Evolutionary conservation across 2,329 filamentous ascomycete species (phyloP), one percentile per base, ranked within the genome.

Genomic region (Clonostachys byssicola): DNA sequence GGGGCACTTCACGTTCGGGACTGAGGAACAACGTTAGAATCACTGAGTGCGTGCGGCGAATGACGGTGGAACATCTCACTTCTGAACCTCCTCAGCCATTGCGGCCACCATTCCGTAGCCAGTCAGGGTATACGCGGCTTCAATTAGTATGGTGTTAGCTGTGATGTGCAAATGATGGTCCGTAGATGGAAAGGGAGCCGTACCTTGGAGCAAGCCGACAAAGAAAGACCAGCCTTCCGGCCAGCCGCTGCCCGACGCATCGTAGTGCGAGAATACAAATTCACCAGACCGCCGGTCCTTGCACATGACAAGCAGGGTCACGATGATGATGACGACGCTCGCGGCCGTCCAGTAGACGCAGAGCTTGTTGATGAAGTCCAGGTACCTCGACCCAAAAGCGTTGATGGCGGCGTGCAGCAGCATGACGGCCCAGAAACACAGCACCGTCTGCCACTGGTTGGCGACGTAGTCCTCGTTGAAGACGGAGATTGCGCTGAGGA

Each of bases 291-390:
- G 83, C 57, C 80, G 88, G 53, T 80, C 69, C 1, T 83, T 81
- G 0, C 84, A 74, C 60, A 82, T 86, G 20, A 79, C 73, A 41
- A 91, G 71, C 2, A 89, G 67, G 0, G 85, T 87, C 52, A 89
- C 85, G 46, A 77, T 83, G 52, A 91, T 88, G 47, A 89, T 72
- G 40, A 80, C 65, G 54, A 90, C 89, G 2, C 86, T 86, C 5
- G 74, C 67, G 5, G 87, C 71, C 0, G 83, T 88, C 87, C 87
- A 91, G 55, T 83, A 81, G 54, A 91, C 86, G 35, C 86, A 87
- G 34, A 77, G 67, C 60, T 87, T 85, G 63, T 86, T 90, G 58
- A 90, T 74, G 35, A 78, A 71, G 3, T 86, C 85, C 34, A 91
- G 70, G 9, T 83, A 62, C 2, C 59, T 54, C n/a, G 66, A 66